Evolutionary conservation across 177 flowering plant species (phyloP), one percentile per base, ranked within the genome.

Genomic region (Telopea speciosissima): DNA sequence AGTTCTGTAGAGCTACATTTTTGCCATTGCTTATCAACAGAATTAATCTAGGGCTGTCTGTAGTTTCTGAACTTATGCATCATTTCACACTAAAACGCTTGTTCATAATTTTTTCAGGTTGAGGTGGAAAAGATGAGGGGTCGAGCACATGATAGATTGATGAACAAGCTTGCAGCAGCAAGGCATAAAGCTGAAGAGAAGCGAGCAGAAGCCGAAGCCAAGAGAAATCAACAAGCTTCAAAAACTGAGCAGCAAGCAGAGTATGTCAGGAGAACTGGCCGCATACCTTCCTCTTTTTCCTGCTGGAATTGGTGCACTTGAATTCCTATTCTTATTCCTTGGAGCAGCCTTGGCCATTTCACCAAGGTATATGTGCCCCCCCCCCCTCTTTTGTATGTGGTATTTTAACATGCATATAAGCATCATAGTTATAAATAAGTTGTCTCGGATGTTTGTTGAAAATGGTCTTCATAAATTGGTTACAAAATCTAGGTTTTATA

Each of bases 161-260:
- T 85, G 90, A 89, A 84, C 81, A 88, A 90, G 80, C 78, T 89
- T 40, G 96, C 96, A 44, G 83, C 89, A 1, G 77, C 83, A 45
- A 84, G 89, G 70, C 91, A 82, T 76, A 89, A 85, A 67, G 96
- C 96, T 16, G 96, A 92, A 81, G 92, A 87, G 75, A 89, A 84
- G 75, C 77, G 88, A 24, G 92, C 90, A 52, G 86, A 83, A 31
- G 92, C 94, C 60, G 97, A 92, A 73, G 85, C 87, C 66, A 85
- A 82, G 78, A 87, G 89, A 75, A 87, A 82, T 73, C 74, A 74
- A 33, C 82, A 83, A 79, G 96, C 91, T 11, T 83, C 86, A 52
- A 89, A 83, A 82, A 83, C 90, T 8, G 96, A 86, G 72, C 84
- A 85, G 72, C 88, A 92, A 83, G 90, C 89, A 21, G 93, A 92